phyloP scores from a whole-genome alignment of 106 monocot genomes.

The Dioscorea alata region DNA sequence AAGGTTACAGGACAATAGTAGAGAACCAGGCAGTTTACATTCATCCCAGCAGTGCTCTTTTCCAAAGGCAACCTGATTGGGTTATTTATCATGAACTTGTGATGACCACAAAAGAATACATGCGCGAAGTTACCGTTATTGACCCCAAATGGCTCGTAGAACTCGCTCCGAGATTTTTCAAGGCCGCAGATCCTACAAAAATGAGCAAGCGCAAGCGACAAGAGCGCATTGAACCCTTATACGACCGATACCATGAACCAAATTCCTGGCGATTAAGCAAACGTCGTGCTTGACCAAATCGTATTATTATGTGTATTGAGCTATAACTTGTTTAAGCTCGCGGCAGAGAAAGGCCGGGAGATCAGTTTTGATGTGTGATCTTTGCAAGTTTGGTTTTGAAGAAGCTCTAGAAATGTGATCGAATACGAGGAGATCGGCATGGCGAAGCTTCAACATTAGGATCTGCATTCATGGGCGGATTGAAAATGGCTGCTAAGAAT shows the following conservation, averaged over 20 bases:
- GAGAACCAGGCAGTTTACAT: slow-evolving; percentile 98
- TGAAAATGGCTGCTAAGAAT: no score
- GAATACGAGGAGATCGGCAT: no score
- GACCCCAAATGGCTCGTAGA: slow-evolving; percentile 96
- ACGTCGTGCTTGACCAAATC: slow-evolving; percentile 53
- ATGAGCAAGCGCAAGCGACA: slow-evolving; percentile 98
- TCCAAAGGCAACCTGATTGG: slow-evolving; percentile 96
- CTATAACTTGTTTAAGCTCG: no score
- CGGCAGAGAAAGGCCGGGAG: no score
- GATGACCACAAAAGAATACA: slow-evolving; percentile 97
- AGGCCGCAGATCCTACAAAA: slow-evolving; percentile 78
- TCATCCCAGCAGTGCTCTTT: slow-evolving; percentile 87
- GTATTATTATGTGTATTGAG: no score
- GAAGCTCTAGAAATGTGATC: no score
- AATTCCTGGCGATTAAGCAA: slow-evolving; percentile 95
- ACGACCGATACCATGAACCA: slow-evolving; percentile 97
- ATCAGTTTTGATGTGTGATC: no score
- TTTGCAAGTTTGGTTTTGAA: no score
- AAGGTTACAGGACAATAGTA: slow-evolving; percentile 86
- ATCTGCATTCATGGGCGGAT: no score
- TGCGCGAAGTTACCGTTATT: slow-evolving; percentile 90
- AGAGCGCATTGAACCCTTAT: slow-evolving; percentile 83
- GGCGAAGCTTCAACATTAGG: no score
- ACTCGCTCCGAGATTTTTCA: slow-evolving; percentile 88
- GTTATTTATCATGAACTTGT: slow-evolving; percentile 91